Evolutionary conservation across 306 rosid genomes (phyloP).

Genomic region (Dalbergia oliveri): DNA sequence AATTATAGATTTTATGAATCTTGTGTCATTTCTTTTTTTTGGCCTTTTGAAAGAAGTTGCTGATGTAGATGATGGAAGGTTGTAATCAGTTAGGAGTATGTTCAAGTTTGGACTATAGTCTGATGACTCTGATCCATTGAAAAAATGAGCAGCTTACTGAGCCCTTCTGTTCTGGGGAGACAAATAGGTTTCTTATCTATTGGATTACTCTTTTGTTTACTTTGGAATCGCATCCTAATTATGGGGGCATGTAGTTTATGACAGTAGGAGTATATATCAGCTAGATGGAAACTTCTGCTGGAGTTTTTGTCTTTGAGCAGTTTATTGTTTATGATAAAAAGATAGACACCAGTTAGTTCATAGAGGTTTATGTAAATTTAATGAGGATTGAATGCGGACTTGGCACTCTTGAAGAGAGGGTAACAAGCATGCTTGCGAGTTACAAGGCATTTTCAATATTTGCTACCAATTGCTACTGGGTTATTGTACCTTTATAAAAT

Average conservation of each 20-base stretch:
- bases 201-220: slow-evolving; percentile 25
- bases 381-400: not conserved
- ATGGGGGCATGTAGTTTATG: not conserved
- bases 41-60: slow-evolving; percentile 16
- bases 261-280: slow-evolving; percentile 15
- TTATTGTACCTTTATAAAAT: slow-evolving; percentile 8
- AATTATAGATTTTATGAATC: not conserved
- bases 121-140: not conserved
- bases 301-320: not conserved
- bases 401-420: slow-evolving; percentile 2
- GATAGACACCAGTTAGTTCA: not conserved
- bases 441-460: not conserved
- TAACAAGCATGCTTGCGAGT: slow-evolving; percentile 18
- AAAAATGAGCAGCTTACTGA: not conserved
- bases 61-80: slow-evolving; percentile 22
- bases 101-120: not conserved
- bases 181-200: not conserved
- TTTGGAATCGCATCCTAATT: slow-evolving; percentile 10
- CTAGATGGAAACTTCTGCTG: slow-evolving; percentile 24
- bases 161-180: not conserved
- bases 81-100: slow-evolving; percentile 15
- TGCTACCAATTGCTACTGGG: slow-evolving; percentile 15
- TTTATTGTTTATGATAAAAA: not conserved
- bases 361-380: slow-evolving; percentile 12
- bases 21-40: not conserved